A percentile compares a stretch with the other conserved stretches of the same genome.
Conservation (phyloP, 768 basidiomycete genomes). For the Paxillus involutus region DNA sequence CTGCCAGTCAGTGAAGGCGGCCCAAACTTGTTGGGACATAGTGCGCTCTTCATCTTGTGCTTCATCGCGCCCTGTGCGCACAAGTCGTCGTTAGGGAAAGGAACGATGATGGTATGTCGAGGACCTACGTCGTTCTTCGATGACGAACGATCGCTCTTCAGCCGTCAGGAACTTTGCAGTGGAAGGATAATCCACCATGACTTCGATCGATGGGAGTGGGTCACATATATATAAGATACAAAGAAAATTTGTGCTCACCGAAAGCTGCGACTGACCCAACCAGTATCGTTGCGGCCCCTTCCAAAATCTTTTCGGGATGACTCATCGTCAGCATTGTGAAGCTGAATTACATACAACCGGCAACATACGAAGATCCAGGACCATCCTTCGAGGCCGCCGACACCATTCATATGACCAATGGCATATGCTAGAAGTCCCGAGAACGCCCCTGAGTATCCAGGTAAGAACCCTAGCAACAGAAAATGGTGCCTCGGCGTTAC, state of each 20-base stretch:
- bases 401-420: slow-evolving; percentile 52
- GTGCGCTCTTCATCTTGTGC: slow-evolving; percentile 58
- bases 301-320: slow-evolving; percentile 33
- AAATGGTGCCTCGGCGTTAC: slow-evolving; percentile 15
- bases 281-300: slow-evolving; percentile 53
- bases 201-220: slow-evolving; percentile 24
- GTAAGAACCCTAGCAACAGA: not conserved
- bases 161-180: slow-evolving; percentile 62
- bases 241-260: slow-evolving; percentile 27
- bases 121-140: slow-evolving; percentile 52
- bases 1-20: slow-evolving; percentile 62
- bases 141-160: slow-evolving; percentile 55
- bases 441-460: slow-evolving; percentile 42
- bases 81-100: slow-evolving; percentile 30
- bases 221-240: not conserved
- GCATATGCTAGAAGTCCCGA: slow-evolving; percentile 59
- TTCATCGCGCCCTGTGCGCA: slow-evolving; percentile 60
- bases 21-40: slow-evolving; percentile 48
- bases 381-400: slow-evolving; percentile 53
- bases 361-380: slow-evolving; percentile 64
- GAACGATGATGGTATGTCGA: not conserved
- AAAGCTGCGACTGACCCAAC: slow-evolving; percentile 53
- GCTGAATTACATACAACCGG: too few relatives aligned
- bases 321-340: not conserved
- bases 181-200: slow-evolving; percentile 60